Conservation (phyloP, 352 stramenopile genomes). For the Pythium phragmitis region DNA sequence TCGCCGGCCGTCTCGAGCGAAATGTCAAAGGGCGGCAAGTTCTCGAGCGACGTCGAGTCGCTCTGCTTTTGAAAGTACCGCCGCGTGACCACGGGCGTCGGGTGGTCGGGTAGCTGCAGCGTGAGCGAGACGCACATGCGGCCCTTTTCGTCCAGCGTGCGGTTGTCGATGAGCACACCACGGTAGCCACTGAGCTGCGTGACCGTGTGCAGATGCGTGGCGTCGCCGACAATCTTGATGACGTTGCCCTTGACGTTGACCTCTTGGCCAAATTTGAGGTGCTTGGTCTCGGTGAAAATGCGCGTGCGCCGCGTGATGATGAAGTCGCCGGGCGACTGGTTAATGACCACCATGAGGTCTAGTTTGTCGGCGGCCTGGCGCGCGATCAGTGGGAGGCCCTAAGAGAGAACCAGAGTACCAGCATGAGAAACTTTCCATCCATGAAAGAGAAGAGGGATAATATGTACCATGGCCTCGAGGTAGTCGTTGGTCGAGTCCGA, state of each 20-base stretch:
- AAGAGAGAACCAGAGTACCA: neutral
- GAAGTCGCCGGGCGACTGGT: slow-evolving; percentile 80
- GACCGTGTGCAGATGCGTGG: slow-evolving; percentile 66
- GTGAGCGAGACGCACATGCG: slow-evolving; percentile 84
- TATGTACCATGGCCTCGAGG: slow-evolving; percentile 75
- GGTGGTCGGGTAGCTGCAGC: slow-evolving; percentile 71
- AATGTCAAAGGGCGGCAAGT: slow-evolving; percentile 85
- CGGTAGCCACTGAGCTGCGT: slow-evolving; percentile 83
- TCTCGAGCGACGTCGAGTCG: slow-evolving; percentile 86
- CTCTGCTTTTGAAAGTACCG: slow-evolving; percentile 88
- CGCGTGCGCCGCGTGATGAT: slow-evolving; percentile 84
- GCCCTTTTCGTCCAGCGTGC: slow-evolving; percentile 69
- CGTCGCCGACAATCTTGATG: slow-evolving; percentile 82
- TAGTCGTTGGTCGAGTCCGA: slow-evolving; percentile 91
- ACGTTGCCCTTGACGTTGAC: slow-evolving; percentile 88
- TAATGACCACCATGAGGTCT: slow-evolving; percentile 89
- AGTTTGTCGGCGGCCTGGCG: slow-evolving; percentile 87
- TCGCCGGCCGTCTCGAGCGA: slow-evolving; percentile 78
- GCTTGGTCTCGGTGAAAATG: slow-evolving; percentile 90
- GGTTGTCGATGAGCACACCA: slow-evolving; percentile 70
- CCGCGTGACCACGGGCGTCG: slow-evolving; percentile 67
- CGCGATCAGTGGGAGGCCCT: slow-evolving; percentile 81
- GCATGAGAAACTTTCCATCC: neutral
- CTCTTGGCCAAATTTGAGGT: slow-evolving; percentile 84
- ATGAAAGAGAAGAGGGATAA: neutral